Percentiles rank a stretch among this genome's conserved stretches.
These are phyloP conservation scores for Trypanosoma melophagium DNA, from an alignment of 208 protist genomes.

Conservation along the genomic window DNA sequence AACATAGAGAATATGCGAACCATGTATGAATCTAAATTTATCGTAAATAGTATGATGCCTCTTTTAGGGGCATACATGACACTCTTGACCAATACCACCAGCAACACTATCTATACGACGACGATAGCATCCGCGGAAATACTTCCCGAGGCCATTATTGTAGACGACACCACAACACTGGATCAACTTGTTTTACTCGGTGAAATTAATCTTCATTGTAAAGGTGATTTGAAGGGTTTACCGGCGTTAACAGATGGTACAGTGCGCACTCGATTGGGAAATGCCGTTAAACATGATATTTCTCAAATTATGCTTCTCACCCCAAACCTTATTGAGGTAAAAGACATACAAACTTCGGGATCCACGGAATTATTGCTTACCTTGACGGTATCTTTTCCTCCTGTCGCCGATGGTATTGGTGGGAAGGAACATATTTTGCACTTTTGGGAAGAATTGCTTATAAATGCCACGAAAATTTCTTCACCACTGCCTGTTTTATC, in stretches of 20 bases:
- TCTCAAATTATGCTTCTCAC: conserved; percentile 7
- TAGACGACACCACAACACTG: conserved; percentile 5
- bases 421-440: neutral
- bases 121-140: neutral
- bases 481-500: neutral
- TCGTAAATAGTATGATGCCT: neutral
- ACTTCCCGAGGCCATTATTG: neutral
- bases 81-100: too few relatives aligned
- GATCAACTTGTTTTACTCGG: conserved; percentile 3
- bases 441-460: neutral
- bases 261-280: neutral
- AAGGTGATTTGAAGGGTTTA: neutral
- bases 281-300: conserved; percentile 4
- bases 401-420: neutral
- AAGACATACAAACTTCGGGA: neutral
- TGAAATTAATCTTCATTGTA: conserved; percentile 9
- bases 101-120: too few relatives aligned
- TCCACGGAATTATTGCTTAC: neutral
- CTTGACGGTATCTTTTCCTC: neutral
- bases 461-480: neutral
- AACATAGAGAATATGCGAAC: neutral
- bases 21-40: neutral
- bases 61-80: neutral
- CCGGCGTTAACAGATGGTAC: neutral
- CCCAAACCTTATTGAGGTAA: conserved; percentile 2